phyloP scores from a whole-genome alignment of 768 basidiomycete genomes.

The Pleurotus tuber-regium region DNA sequence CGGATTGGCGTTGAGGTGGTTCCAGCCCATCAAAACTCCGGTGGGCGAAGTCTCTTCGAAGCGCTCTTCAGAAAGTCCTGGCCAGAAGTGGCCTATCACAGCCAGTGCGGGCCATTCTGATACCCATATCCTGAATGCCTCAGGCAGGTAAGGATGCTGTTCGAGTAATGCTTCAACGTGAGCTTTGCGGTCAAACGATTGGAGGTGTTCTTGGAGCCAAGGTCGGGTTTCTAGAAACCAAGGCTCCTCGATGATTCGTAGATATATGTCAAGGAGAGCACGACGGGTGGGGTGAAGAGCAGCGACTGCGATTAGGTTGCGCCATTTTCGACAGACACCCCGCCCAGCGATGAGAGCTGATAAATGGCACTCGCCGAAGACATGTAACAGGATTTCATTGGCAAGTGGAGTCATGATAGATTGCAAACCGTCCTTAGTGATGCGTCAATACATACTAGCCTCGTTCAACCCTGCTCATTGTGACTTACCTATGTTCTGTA shows the following conservation, averaged over 20 bases:
- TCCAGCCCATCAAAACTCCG: too few relatives aligned
- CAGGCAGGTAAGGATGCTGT: constrained; percentile 1
- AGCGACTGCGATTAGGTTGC: neutral
- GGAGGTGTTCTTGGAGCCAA: neutral
- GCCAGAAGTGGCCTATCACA: constrained; percentile 19
- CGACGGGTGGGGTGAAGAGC: neutral
- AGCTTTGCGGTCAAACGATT: neutral
- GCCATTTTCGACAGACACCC: constrained; percentile 2
- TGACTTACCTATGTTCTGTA: too few relatives aligned
- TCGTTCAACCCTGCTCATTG: too few relatives aligned
- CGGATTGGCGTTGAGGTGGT: too few relatives aligned
- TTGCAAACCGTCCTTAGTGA: too few relatives aligned
- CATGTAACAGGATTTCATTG: neutral
- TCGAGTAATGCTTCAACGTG: neutral
- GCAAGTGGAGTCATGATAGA: too few relatives aligned
- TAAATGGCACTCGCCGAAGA: neutral
- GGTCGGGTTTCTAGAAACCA: neutral
- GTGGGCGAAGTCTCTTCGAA: neutral
- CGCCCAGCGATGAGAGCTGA: neutral
- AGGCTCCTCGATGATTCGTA: neutral
- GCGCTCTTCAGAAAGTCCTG: constrained; percentile 13
- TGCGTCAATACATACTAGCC: too few relatives aligned
- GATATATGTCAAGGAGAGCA: neutral
- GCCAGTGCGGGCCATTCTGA: constrained; percentile 24
- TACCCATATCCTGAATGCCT: constrained; percentile 16